Percentiles rank a stretch among this genome's conserved stretches.
phyloP scores from a whole-genome alignment of 2,329 filamentous ascomycete species.

The Proliferodiscus dingleyae region DNA sequence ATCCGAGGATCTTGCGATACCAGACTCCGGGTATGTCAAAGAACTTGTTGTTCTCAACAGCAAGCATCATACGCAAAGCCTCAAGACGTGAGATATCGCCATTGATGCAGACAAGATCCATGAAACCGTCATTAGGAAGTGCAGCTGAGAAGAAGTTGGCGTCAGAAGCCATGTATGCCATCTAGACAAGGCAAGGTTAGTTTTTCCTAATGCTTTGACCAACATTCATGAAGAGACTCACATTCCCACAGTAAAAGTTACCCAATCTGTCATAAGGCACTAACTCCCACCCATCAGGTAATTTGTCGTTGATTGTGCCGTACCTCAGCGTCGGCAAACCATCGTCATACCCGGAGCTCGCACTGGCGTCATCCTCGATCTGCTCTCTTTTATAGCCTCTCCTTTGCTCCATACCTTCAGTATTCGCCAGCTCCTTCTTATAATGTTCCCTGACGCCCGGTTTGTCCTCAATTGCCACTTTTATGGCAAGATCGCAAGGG shows the following conservation, averaged over 20 bases:
- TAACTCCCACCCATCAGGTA: conserved; percentile 74
- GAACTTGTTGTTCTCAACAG: conserved; percentile 67
- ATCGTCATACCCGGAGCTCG: conserved; percentile 30
- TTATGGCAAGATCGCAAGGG: conserved; percentile 83
- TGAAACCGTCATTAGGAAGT: conserved; percentile 74
- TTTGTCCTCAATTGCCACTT: conserved; percentile 76
- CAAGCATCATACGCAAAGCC: conserved; percentile 64
- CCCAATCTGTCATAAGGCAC: conserved; percentile 72
- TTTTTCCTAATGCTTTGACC: neutral
- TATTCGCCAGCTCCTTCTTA: conserved; percentile 39
- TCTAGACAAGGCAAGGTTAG: too few species aligned
- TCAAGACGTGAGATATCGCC: conserved; percentile 66
- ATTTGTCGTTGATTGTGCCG: conserved; percentile 70
- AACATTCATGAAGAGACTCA: conserved; percentile 42
- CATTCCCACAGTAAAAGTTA: conserved; percentile 91
- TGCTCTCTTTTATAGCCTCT: conserved; percentile 27
- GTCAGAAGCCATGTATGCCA: conserved; percentile 86
- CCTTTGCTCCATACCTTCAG: conserved; percentile 24
- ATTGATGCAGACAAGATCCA: conserved; percentile 79
- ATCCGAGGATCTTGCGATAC: conserved; percentile 83
- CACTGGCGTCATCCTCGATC: conserved; percentile 31
- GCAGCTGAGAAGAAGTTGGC: conserved; percentile 84
- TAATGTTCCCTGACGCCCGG: conserved; percentile 69
- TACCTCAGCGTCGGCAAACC: conserved; percentile 71
- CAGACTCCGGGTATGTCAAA: conserved; percentile 75